These are phyloP conservation scores for Potentilla sterilis DNA, from an alignment of 306 rosid species.

Conservation along the genomic window DNA sequence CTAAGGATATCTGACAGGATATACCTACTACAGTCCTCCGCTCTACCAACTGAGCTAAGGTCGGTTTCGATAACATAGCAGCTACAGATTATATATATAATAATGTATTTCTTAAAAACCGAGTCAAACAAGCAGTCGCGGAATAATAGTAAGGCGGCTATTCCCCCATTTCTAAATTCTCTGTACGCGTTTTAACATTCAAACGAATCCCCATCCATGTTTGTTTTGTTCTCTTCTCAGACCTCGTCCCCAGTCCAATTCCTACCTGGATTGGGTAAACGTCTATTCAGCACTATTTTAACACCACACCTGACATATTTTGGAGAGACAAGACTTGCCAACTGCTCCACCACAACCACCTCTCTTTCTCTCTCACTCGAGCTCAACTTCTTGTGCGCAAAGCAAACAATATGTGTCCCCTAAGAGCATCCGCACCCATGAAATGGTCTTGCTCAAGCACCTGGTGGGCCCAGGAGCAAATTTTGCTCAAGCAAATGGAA, in stretches of 20 bases:
- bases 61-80: neutral
- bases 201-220: neutral
- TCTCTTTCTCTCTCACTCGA: neutral
- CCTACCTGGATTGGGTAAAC: neutral
- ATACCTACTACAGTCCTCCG: constrained; percentile 56
- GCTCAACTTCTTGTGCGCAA: neutral
- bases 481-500: too few relatives aligned
- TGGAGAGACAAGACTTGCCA: neutral
- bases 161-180: neutral
- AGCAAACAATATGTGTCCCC: constrained; percentile 13
- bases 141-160: neutral
- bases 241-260: neutral
- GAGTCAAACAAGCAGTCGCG: neutral
- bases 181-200: neutral
- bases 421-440: too few relatives aligned
- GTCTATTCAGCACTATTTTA: neutral
- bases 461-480: too few relatives aligned
- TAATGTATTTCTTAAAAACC: too few relatives aligned
- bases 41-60: constrained; percentile 63
- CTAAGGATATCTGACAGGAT: constrained; percentile 30
- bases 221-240: neutral
- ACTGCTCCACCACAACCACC: neutral
- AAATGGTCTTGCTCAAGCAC: too few relatives aligned
- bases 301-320: neutral
- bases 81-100: neutral